Evolutionary conservation across 139 green algal species (phyloP), one percentile per base, ranked within the genome.

Genomic region (Coelastrella sp.): DNA sequence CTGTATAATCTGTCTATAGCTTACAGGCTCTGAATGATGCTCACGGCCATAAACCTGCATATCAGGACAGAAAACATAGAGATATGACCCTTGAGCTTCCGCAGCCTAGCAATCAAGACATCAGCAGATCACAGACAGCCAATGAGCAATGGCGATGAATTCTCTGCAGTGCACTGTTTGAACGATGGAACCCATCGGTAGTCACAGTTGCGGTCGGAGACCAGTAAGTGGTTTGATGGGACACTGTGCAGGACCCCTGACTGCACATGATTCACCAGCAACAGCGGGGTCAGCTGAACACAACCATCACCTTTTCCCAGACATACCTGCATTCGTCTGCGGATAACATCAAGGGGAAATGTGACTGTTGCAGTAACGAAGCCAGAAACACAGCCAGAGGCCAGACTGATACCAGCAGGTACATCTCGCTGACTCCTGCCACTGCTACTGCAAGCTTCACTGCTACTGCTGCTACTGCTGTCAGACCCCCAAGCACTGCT

Each of bases 341-440:
- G 85, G 2, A 98, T 90, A 4, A 98, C 83, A 74, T 98, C 96
- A 25, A 98, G 81, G 0, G 96, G 96, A 83, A 98, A 99, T 32
- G 96, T 98, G 60, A 88, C 85, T 40, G 96, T 95, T 63, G 94
- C 96, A 2, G 93, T 97, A 25, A 94, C 45, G 4, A 98, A 89
- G 4, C 94, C 96, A 5, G 96, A 94, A 1, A 95, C 40, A 38
- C 91, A 92, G 40, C 95, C 96, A 63, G 91, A 98, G 3, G 82
- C 87, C 21, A 98, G 80, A 79, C 91, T 98, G 79, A 93, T 78
- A 1, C 7, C 48, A 37, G 72, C 37, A 30, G 64, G 69, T 25
- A 85, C 35, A 4, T 80, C 23, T 6, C 43, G 40, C 45, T 30
- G 25, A 25, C 51, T 57, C 30, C 64, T 37, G 40, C 68, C 85